These are phyloP conservation scores for Gelatoporia subvermispora DNA, from an alignment of 768 basidiomycete genomes.

Conservation along the genomic window DNA sequence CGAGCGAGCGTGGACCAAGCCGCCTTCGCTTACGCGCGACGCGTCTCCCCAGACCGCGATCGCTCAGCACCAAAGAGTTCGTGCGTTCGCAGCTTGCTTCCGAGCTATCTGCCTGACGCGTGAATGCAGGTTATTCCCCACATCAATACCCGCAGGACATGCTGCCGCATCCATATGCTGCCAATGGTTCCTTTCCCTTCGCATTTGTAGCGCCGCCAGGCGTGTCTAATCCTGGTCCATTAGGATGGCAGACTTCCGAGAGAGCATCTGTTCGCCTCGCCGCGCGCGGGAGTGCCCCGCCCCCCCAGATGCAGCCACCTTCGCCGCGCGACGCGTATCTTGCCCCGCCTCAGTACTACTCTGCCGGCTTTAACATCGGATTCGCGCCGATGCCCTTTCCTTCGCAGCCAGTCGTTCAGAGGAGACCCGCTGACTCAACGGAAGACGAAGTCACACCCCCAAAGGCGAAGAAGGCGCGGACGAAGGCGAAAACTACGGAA, in stretches of 20 bases:
- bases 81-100: background rate
- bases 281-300: slow-evolving; percentile 39
- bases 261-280: slow-evolving; percentile 56
- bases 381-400: slow-evolving; percentile 9
- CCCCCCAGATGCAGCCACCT: slow-evolving; percentile 12
- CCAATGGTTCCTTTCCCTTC: slow-evolving; percentile 15
- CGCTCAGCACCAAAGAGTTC: too few relatives aligned
- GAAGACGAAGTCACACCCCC: slow-evolving; percentile 35
- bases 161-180: slow-evolving; percentile 6
- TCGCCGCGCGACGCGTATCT: slow-evolving; percentile 9
- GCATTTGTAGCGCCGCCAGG: slow-evolving; percentile 12
- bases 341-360: slow-evolving; percentile 7
- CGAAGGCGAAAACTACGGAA: slow-evolving; percentile 27
- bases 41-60: background rate
- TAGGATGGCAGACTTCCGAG: slow-evolving; percentile 50
- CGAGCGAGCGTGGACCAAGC: background rate
- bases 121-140: slow-evolving; percentile 2
- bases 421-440: slow-evolving; percentile 33
- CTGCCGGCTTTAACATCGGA: slow-evolving; percentile 6
- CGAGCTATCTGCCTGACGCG: background rate
- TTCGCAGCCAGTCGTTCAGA: slow-evolving; percentile 22
- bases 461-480: slow-evolving; percentile 45
- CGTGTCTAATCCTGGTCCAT: slow-evolving; percentile 15
- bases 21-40: background rate
- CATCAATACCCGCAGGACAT: slow-evolving; percentile 16